Conservation (phyloP, 306 rosid genomes). For the Prunus persica region DNA sequence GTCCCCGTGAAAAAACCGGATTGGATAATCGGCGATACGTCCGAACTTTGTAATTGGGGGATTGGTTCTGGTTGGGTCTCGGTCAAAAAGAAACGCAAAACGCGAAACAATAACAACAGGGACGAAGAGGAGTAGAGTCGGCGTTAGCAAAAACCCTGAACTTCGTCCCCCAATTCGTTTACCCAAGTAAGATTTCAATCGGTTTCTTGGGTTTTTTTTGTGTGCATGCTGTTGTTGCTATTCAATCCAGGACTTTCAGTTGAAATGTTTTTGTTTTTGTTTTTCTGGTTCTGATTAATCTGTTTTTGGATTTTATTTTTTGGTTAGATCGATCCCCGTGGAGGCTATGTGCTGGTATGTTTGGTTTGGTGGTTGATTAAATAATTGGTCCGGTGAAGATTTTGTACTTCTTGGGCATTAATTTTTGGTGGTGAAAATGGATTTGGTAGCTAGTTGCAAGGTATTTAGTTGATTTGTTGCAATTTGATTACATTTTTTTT, state of each 20-base stretch:
- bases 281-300: slow-evolving; percentile 6
- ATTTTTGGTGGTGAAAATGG: slow-evolving; percentile 48
- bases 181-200: background rate
- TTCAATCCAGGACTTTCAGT: slow-evolving; percentile 1
- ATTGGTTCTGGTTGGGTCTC: slow-evolving; percentile 42
- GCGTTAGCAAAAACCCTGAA: slow-evolving; percentile 22
- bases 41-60: slow-evolving; percentile 53
- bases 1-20: slow-evolving; percentile 47
- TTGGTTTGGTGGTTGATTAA: slow-evolving; percentile 12
- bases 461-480: slow-evolving; percentile 32
- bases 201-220: background rate
- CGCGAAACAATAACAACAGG: slow-evolving; percentile 15
- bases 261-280: background rate
- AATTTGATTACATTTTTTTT: background rate
- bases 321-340: slow-evolving; percentile 39
- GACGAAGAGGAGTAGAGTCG: slow-evolving; percentile 37
- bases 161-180: background rate
- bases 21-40: slow-evolving; percentile 60
- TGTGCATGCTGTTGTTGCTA: background rate
- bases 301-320: slow-evolving; percentile 16
- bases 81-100: slow-evolving; percentile 53
- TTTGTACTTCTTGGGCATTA: slow-evolving; percentile 26
- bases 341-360: slow-evolving; percentile 37
- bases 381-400: slow-evolving; percentile 36
- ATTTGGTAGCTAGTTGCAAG: slow-evolving; percentile 74